Percentiles rank a stretch among this genome's conserved stretches.
Conservation (phyloP, 78 protist genomes). For the Dictyostelium brefeldianum region DNA sequence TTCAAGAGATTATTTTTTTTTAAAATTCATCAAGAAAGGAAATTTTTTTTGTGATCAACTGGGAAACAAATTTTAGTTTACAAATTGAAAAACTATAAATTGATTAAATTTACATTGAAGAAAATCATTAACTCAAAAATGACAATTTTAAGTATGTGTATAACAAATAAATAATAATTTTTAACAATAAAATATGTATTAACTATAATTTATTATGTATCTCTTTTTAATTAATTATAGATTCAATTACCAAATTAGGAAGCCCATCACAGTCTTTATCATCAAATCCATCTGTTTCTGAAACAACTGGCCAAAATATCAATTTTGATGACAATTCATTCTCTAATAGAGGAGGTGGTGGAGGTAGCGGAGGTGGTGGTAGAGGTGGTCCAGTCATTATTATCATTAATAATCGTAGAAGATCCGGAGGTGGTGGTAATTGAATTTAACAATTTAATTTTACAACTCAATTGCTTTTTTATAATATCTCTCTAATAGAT, state of each 20-base stretch:
- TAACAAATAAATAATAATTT: not conserved
- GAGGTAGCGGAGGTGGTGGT: not conserved
- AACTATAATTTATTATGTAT: too few relatives aligned
- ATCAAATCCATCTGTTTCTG: not conserved
- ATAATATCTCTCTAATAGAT: too few relatives aligned
- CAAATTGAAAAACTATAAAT: too few relatives aligned
- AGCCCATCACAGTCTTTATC: not conserved
- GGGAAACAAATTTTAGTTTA: too few relatives aligned
- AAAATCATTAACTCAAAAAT: not conserved
- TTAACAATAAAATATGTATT: too few relatives aligned
- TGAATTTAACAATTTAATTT: too few relatives aligned
- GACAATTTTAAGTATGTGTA: conserved; percentile 6
- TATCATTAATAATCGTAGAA: not conserved
- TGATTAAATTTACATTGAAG: not conserved
- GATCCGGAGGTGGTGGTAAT: not conserved
- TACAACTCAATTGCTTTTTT: too few relatives aligned
- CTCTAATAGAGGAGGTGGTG: not conserved
- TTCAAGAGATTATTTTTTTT: too few relatives aligned
- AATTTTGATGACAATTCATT: not conserved
- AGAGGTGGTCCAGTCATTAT: not conserved
- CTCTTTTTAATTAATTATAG: not conserved
- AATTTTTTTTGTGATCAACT: too few relatives aligned
- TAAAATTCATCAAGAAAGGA: too few relatives aligned
- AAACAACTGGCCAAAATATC: not conserved
- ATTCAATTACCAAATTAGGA: not conserved